These are phyloP conservation scores for Lactarius pseudohatsudake DNA, from an alignment of 768 basidiomycete genomes.

Conservation along the genomic window DNA sequence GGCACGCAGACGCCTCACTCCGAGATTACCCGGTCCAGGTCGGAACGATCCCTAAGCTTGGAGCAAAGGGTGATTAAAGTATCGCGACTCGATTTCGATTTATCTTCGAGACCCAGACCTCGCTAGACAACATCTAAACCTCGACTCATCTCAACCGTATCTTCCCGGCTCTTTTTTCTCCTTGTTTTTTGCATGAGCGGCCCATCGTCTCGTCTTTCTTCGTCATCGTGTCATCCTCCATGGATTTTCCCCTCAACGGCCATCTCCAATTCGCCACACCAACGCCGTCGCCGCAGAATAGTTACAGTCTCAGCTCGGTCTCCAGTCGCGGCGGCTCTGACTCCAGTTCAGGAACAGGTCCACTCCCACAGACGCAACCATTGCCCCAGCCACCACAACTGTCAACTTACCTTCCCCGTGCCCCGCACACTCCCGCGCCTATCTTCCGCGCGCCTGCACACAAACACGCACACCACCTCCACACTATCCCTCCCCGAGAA, in stretches of 20 bases:
- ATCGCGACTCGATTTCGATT: neutral
- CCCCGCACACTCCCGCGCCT: slow-evolving; percentile 7
- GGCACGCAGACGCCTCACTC: slow-evolving; percentile 6
- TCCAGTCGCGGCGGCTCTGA: neutral
- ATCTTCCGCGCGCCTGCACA: slow-evolving; percentile 74
- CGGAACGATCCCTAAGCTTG: slow-evolving; percentile 4
- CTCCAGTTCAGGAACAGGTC: neutral
- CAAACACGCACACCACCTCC: slow-evolving; percentile 85
- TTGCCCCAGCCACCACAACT: neutral
- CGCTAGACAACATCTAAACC: neutral
- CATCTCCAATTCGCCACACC: neutral
- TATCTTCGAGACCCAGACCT: neutral
- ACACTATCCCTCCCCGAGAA: slow-evolving; percentile 82
- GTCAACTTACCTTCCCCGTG: neutral
- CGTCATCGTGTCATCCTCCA: neutral
- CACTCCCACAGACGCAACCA: neutral
- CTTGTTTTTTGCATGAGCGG: neutral
- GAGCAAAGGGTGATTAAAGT: slow-evolving; percentile 1
- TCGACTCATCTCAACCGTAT: neutral
- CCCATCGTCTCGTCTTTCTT: neutral
- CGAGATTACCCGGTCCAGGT: slow-evolving; percentile 19
- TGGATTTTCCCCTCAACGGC: slow-evolving; percentile 2
- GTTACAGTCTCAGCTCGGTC: neutral
- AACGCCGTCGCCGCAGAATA: neutral
- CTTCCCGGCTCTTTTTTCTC: neutral